Base-by-base conservation (phyloP, 352 stramenopile species). In the Pythium aristosporum region DNA sequence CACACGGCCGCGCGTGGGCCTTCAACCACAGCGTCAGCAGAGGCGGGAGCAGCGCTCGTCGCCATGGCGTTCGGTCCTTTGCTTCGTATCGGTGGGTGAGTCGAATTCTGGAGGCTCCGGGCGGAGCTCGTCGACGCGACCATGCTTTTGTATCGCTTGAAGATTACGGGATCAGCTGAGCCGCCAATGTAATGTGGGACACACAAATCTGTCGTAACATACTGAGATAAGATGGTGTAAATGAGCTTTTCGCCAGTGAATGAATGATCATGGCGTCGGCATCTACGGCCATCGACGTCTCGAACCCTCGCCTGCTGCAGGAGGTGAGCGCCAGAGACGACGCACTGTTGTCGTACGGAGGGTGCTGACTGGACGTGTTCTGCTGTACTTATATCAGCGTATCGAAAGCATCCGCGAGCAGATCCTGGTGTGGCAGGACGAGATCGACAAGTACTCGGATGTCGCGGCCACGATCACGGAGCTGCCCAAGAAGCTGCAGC, bases 401-500 rank as follows among this genome's bases (percentile, higher is more conserved):
- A 79, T 92, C 7, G 83, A 89, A 51, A 74, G 56, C 49, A 67
- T 77, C 42, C 81, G 75, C 36, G 69, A 83, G 71, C 49, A 86
- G 62, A 69, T 92, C 32, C 46, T 65, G 32, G 41, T 77, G 61
- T 70, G 89, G 28, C 82, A 89, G 59, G 67, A 81, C 36, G 70
- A 82, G 46, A 72, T 89, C 32, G 72, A 80, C 32, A 72, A 84
- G 65, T 87, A 80, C 48, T 66, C 83, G 18, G 65, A 77, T 41
- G 74, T 95, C 10, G 66, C 73, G 2, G 61, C 71, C 8, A 84
- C 77, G 41, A 73, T 95, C 32, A 32, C 73, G 1, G 84, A 93
- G 57, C 63, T 95, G 52, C 87, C 87, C 9, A 85, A 87, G 62
- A 91, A 90, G 71, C 72, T 95, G n/a, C 72, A 71, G 39, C 87